Evolutionary conservation across 768 basidiomycete species (phyloP).

Genomic region (Tremella yokohamensis): DNA sequence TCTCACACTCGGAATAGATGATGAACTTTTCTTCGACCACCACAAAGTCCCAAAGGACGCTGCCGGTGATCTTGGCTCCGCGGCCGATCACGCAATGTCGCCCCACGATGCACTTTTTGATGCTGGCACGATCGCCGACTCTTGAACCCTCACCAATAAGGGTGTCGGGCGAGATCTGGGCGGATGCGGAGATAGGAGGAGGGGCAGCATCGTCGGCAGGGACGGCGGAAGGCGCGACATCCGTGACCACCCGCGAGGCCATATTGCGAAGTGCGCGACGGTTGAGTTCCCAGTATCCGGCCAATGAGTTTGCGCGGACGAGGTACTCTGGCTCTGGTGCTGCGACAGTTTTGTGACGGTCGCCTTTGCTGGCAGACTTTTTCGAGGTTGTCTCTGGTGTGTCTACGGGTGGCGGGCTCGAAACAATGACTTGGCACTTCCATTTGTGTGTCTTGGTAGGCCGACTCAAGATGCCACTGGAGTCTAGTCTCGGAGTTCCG

Average conservation of each 20-base stretch:
- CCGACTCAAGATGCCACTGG: background rate
- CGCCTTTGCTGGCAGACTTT: conserved; percentile 16
- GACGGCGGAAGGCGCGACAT: background rate
- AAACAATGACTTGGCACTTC: conserved; percentile 42
- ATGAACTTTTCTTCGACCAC: conserved; percentile 78
- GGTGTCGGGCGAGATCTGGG: conserved; percentile 77
- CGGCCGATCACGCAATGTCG: conserved; percentile 79
- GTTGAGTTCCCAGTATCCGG: conserved; percentile 74
- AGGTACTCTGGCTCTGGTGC: conserved; percentile 32
- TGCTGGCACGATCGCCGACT: conserved; percentile 70
- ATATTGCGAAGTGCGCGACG: conserved; percentile 54
- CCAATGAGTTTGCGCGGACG: conserved; percentile 70
- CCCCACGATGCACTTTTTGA: conserved; percentile 76
- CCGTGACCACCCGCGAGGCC: conserved; percentile 2
- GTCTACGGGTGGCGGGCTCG: conserved; percentile 19
- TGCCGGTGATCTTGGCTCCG: conserved; percentile 76
- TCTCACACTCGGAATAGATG: background rate
- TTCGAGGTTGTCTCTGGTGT: background rate
- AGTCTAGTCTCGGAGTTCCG: no score
- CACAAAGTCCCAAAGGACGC: conserved; percentile 83
- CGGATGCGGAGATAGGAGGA: conserved; percentile 70
- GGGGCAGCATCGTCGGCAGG: conserved; percentile 20
- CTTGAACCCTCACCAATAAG: conserved; percentile 78
- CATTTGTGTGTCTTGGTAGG: conserved; percentile 11
- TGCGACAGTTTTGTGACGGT: conserved; percentile 21